phyloP scores from a whole-genome alignment of 257 asterid genomes.

The Solanum virginianum region DNA sequence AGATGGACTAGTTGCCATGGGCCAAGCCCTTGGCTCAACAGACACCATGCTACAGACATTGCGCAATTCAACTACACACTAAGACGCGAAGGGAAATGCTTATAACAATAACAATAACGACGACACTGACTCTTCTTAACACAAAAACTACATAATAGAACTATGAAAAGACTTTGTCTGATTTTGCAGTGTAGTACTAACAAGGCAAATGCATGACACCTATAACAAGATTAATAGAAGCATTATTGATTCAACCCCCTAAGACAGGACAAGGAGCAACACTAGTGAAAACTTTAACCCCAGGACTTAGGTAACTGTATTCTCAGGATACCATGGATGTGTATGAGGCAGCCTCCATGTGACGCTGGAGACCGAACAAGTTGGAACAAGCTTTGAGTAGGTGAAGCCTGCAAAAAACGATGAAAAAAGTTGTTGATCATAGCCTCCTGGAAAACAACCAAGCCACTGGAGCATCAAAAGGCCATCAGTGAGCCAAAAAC shows the following conservation, averaged over 20 bases:
- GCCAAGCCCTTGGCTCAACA: slow-evolving; percentile 30
- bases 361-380: slow-evolving; percentile 6
- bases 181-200: background rate
- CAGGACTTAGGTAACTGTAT: slow-evolving; percentile 15
- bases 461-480: slow-evolving; percentile 16
- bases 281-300: slow-evolving; percentile 1
- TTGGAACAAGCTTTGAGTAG: slow-evolving; percentile 27
- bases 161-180: background rate
- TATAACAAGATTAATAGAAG: background rate
- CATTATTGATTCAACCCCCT: background rate
- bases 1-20: slow-evolving; percentile 18
- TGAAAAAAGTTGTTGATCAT: slow-evolving; percentile 16
- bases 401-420: slow-evolving; percentile 40
- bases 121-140: background rate
- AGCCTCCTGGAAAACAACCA: slow-evolving; percentile 45
- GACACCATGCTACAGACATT: slow-evolving; percentile 10
- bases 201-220: background rate
- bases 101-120: background rate
- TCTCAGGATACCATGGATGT: slow-evolving; percentile 31
- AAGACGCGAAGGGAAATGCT: background rate
- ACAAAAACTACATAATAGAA: background rate
- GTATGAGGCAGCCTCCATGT: slow-evolving; percentile 18
- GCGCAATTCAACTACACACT: slow-evolving; percentile 1
- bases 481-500: slow-evolving; percentile 2
- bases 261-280: background rate